Evolutionary conservation across 805 yeast genomes (phyloP), one percentile per base, ranked within the genome.

Genomic region (Wickerhamiella slavikovae): DNA sequence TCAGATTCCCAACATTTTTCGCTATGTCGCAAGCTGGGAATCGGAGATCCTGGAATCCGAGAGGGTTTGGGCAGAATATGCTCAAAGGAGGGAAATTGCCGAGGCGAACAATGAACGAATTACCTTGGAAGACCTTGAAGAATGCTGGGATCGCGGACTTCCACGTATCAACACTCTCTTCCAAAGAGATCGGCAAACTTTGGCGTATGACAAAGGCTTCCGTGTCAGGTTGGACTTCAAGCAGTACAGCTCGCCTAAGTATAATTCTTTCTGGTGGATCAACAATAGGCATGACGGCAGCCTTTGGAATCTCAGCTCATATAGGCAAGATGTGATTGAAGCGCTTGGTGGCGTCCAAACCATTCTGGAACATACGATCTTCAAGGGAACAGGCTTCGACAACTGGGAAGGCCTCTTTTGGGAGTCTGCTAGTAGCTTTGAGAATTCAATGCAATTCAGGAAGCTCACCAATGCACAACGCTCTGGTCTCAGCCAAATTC

Each of bases 351-450:
- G 99, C 29, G 77, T 89, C 34, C 95, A 85, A 44, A 80, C 96
- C 0, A 89, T 89, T 46, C 52, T 89, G 35, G 96, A 85, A 44
- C 99, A 89, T 43, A 82, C 96, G 0, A 53, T 89, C 27, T 89
- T 89, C 58, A 80, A 77, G 47, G 99, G 92, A 9, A 89, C 99
- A 1, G 99, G 98, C 0, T 89, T 89, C 46, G 92, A 77, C 41
- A 77, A 91, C 6, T 89, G 98, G 98, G 99, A 89, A 55, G 96
- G 98, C 4, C 57, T 89, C 16, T 89, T 89, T 52, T 89, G 99
- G 99, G 98, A 89, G 47, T 83, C 83, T 48, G 92, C 92, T 0
- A 72, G 93, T 17, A 98, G 98, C 0, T 89, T 83, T 48, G 99
- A 89, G 51, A 98, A 89, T 44, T 76, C 93, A 0, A 65, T 89